Conservation (phyloP, 2,329 filamentous ascomycete genomes). For the Monilinia laxa region DNA sequence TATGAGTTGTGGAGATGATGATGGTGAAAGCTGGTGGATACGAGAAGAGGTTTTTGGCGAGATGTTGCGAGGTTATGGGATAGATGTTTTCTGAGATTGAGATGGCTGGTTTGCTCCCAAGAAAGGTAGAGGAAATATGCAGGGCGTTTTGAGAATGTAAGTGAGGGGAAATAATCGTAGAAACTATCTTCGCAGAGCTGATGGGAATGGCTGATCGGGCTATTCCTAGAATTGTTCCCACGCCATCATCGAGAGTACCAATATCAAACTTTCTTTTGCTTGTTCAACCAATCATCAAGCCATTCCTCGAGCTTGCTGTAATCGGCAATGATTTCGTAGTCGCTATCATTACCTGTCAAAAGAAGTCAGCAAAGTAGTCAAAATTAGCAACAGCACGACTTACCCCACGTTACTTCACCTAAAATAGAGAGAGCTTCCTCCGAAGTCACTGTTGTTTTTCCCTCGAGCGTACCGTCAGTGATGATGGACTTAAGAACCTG, state of each 20-base stretch:
- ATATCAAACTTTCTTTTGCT: not conserved
- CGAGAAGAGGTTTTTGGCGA: not conserved
- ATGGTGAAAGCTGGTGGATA: not conserved
- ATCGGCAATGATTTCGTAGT: not conserved
- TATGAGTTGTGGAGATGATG: not conserved
- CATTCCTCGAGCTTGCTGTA: constrained; percentile 2
- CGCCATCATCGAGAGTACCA: not conserved
- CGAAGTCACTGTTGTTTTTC: not conserved
- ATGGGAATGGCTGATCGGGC: too few species aligned
- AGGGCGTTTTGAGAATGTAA: not conserved
- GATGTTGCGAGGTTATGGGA: not conserved
- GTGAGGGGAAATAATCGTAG: not conserved
- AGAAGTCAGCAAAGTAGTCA: not conserved
- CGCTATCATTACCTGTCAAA: not conserved
- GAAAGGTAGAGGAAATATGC: not conserved
- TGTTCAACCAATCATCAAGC: not conserved
- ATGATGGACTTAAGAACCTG: not conserved
- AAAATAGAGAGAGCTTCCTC: not conserved
- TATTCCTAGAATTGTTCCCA: not conserved
- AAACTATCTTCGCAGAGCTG: not conserved
- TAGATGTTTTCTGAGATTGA: not conserved
- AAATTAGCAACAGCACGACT: not conserved
- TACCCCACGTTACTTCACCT: not conserved
- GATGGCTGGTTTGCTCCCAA: not conserved
- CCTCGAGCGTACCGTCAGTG: not conserved